Base-by-base conservation (phyloP, 768 basidiomycete genomes). In the Lactifluus piperatus region DNA sequence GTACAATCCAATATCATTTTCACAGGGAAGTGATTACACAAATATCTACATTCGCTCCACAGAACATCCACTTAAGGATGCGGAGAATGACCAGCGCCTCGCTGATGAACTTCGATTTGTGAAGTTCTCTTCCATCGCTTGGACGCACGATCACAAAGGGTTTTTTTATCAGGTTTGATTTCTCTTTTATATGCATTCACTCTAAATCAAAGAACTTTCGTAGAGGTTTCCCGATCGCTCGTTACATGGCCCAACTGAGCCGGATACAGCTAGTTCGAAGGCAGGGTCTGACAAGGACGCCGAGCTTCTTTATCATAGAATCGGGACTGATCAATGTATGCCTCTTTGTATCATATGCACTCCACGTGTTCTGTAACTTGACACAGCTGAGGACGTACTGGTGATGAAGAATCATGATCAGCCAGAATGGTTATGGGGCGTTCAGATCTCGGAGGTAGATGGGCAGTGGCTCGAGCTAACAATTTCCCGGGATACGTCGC, bases 81-180 rank as follows among this genome's bases (percentile, higher is more conserved):
- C 71, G 5, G 73, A 76, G 1, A 76, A 83, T 63, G 73, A 77
- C 20, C 75, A 74, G 36, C 75, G 83, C 45, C 76, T 90, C 37
- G 63, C 75, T 4, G 90, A 92, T 46, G 84, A 83, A 60, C 71
- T 91, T 54, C 79, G 83, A 55, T 86, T 80, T 67, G 86, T 88
- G 62, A 92, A 92, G 69, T 91, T 89, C 71, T 86, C 85, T 0
- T 71, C 74, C 11, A 76, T 91, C 44, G 74, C 76, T 27, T 92
- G 90, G 91, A 83, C 83, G 4, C 80, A 82, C 56, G 88, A 91
- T 70, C 84, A 82, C 55, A 84, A 82, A 61, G 90, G 91, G 1
- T 90, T 92, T 71, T 89, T 92, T 72, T 93, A 93, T 69, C 89
- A 91, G 76, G 76, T 77, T 51, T 22, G 70, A 67, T 5, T 9